Evolutionary conservation across 208 protist genomes (phyloP), one percentile per base, ranked within the genome.

Genomic region (Trypanosoma mega): DNA sequence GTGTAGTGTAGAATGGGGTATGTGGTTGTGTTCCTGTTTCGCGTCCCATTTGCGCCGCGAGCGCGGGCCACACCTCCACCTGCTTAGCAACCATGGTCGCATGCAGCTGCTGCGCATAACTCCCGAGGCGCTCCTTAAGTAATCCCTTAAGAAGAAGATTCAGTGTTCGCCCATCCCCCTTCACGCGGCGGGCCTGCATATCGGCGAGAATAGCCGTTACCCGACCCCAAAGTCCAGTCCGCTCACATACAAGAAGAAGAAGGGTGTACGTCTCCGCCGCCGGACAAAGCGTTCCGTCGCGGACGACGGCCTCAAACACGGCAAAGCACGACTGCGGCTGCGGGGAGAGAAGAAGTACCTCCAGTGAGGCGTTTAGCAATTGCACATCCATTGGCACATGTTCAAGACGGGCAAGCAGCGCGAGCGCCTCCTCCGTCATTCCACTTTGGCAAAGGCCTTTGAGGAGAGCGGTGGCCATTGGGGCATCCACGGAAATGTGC

Each of bases 61-160:
- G 60, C 7, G 75, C 78, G 2, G 85, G 79, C 86, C 89, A 95
- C 26, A 95, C 82, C 16, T 81, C 74, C 43, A 95, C 84, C 21
- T 74, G 21, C 58, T 93, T 95, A 14, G 5, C 31, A 34, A 66
- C 49, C 89, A 95, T 95, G 3, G 78, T 90, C 26, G 52, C 51
- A 45, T 92, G 76, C 50, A 95, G 68, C 63, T 95, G 85, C 21
- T 23, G 12, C 0, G 89, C 85, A 69, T 89, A 92, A 43, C 57
- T 72, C 51, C 75, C 49, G 41, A 93, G 65, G 30, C 77, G 68
- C 66, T 92, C 71, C 55, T 57, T 79, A 24, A 95, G 47, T 20
- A 95, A 66, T 0, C 89, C 89, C 46, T 95, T 95, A 8, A 95
- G 66, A 3, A 95, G 61, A 46, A 93, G 64, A 53, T 95, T 95